phyloP scores from a whole-genome alignment of 2,329 filamentous ascomycete species.

The Aspergillus fijiensis region DNA sequence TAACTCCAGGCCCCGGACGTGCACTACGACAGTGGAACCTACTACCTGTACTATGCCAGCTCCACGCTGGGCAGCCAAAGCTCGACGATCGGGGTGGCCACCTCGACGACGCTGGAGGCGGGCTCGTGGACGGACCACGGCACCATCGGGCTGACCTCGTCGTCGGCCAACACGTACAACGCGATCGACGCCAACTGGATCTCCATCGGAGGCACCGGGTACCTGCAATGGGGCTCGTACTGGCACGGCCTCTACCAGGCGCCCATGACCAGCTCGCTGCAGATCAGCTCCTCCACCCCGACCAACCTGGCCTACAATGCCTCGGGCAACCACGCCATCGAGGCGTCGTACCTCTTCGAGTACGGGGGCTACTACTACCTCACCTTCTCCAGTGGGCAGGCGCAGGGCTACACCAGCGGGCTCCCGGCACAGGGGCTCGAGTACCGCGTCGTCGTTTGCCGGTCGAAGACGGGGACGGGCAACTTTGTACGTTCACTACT shows the following conservation, averaged over 20 bases:
- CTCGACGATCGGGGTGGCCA: constrained; percentile 62
- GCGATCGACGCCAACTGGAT: constrained; percentile 62
- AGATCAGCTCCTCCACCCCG: constrained; percentile 32
- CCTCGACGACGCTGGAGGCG: constrained; percentile 43
- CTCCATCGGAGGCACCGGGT: constrained; percentile 41
- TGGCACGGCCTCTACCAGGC: constrained; percentile 66
- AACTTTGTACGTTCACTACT: constrained; percentile 49
- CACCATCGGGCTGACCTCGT: constrained; percentile 38
- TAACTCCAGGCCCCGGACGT: constrained; percentile 62
- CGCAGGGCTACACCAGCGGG: constrained; percentile 56
- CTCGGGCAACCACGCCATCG: constrained; percentile 54
- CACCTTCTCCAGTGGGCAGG: constrained; percentile 61
- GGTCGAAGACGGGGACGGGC: constrained; percentile 52
- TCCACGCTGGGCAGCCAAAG: constrained; percentile 60
- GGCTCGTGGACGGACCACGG: constrained; percentile 41
- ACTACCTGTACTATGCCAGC: constrained; percentile 66
- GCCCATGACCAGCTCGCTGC: constrained; percentile 40
- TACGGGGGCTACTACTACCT: constrained; percentile 61
- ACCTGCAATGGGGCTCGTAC: constrained; percentile 68
- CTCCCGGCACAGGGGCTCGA: constrained; percentile 57
- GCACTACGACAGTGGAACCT: constrained; percentile 54
- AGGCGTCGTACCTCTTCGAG: constrained; percentile 59
- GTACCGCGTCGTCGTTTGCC: constrained; percentile 66
- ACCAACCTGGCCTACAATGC: constrained; percentile 57
- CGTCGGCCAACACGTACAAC: constrained; percentile 50